Evolutionary conservation across 495 filamentous ascomycete genomes (phyloP).

Genomic region (Penicillium crystallinum): DNA sequence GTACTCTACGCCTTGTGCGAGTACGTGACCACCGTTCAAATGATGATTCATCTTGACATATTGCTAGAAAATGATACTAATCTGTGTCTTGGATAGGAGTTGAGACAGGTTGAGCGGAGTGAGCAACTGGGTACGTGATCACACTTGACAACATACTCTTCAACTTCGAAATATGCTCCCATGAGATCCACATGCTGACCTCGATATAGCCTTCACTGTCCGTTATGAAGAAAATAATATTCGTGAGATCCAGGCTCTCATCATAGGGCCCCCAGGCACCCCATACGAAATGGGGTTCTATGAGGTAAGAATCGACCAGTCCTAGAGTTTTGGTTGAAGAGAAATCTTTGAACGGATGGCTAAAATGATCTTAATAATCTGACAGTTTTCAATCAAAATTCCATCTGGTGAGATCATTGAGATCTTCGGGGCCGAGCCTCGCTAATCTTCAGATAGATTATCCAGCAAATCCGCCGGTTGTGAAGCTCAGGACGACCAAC

Average conservation of each 20-base stretch:
- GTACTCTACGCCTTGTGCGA: constrained; percentile 14
- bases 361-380: neutral
- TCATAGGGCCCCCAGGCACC: constrained; percentile 89
- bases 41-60: neutral
- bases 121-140: constrained; percentile 14
- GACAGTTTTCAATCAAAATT: constrained; percentile 35
- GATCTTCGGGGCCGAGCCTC: neutral
- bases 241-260: constrained; percentile 79
- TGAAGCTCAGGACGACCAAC: constrained; percentile 80
- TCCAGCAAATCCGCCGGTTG: constrained; percentile 72
- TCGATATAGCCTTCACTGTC: constrained; percentile 40
- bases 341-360: neutral
- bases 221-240: constrained; percentile 82
- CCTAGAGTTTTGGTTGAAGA: neutral
- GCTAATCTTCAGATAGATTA: constrained; percentile 56
- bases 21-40: constrained; percentile 4
- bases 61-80: neutral
- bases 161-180: no score
- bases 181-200: constrained; percentile 1
- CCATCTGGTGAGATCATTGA: constrained; percentile 21
- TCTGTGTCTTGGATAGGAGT: constrained; percentile 5
- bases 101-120: constrained; percentile 11
- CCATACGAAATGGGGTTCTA: constrained; percentile 98
- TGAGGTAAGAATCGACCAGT: constrained; percentile 51
- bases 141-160: neutral